Base-by-base conservation (phyloP, 106 monocot genomes). In the Ottelia alismoides region DNA sequence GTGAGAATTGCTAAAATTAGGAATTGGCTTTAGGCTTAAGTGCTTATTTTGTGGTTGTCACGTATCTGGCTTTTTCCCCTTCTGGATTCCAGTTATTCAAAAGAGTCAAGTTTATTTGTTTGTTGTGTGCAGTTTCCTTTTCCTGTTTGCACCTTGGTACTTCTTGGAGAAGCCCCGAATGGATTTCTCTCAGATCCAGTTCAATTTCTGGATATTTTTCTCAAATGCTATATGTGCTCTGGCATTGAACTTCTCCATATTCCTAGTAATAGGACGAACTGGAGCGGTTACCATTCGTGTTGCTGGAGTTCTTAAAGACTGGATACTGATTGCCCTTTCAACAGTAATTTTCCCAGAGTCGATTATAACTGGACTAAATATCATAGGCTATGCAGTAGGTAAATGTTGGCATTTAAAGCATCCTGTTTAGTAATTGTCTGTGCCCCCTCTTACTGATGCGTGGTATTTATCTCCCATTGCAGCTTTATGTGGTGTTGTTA, bases 171-270 rank as follows among this genome's bases (percentile, higher is more conserved):
- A 96, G 61, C 79, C 89, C 49, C 59, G 12, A 27, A 96, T 89
- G 82, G 79, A 89, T 27, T 23, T 89, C 11, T 77, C 85, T 20
- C 89, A 89, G 26, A 79, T 96, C 45, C 88, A 82, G 67, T 89
- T 96, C 70, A 96, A 96, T 71, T 89, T 89, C 50, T 85, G 88
- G 85, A 98, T 82, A 65, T 98, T 98, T 66, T 85, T 89, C 67
- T 76, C 71, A 28, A 98, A 98, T 70, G 96, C 96, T 2, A 46
- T 98, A 48, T 89, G 89, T 70, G 96, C 96, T 20, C 66, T 98
- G 53, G 96, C 89, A 27, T 79, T 98, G 79, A 98, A 98, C 63
- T 85, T 98, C 62, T 82, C 85, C 31, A 89, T 98, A 79, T 98
- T 89, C 65, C 58, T 98, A 56, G 89, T 98, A 49, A 89, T 98